These are phyloP conservation scores for Papiliotrema nemorosa DNA, from an alignment of 1,284 basidiomycete genomes.

Conservation along the genomic window DNA sequence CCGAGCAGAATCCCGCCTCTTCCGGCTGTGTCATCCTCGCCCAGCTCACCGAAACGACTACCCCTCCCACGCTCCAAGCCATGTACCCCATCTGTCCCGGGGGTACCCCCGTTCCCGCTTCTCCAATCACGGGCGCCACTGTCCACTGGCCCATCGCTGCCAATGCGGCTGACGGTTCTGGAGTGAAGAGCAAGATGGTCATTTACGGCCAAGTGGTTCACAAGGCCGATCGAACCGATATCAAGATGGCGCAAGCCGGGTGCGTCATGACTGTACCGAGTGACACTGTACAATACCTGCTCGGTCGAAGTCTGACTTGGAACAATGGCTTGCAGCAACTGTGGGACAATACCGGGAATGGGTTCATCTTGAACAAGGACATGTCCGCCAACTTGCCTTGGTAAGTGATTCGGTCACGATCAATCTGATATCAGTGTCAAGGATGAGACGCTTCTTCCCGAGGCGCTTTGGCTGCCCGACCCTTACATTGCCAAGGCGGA, in stretches of 20 bases:
- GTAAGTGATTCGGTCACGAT: no score
- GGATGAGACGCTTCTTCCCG: background rate
- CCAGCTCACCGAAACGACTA: constrained; percentile 15
- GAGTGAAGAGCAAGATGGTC: background rate
- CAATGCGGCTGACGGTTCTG: background rate
- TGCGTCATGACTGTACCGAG: background rate
- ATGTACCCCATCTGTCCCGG: background rate
- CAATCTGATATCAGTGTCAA: no score
- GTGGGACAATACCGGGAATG: constrained; percentile 1
- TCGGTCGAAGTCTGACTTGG: constrained; percentile 4
- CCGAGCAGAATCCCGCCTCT: constrained; percentile 6
- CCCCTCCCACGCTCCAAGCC: constrained; percentile 12
- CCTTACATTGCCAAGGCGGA: background rate
- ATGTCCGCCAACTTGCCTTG: background rate
- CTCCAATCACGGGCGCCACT: background rate
- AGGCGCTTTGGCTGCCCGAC: background rate
- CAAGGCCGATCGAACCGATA: constrained; percentile 2
- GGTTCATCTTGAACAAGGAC: background rate
- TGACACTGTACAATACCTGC: background rate
- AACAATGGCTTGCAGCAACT: constrained; percentile 1
- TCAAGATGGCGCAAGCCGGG: background rate
- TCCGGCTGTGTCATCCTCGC: constrained; percentile 20
- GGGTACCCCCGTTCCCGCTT: background rate
- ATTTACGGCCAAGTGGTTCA: background rate
- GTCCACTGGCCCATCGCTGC: background rate